A percentile compares a stretch with the other conserved stretches of the same genome.
Evolutionary conservation across 371 early-diverging fungal species (phyloP).

Genomic region (Mycotypha africana): DNA sequence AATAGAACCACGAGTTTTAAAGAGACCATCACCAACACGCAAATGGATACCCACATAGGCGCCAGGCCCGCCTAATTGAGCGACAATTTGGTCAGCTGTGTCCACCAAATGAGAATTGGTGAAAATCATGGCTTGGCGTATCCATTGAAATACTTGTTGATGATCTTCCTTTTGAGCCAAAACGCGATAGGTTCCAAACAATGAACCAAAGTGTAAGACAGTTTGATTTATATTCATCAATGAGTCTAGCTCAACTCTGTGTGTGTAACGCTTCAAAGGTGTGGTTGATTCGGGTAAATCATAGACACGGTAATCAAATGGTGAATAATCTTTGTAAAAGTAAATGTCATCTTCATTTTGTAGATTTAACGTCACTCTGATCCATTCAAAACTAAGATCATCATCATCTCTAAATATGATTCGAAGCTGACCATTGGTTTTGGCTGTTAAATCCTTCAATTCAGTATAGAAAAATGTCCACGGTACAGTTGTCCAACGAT

Average conservation of each 20-base stretch:
- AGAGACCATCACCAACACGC: slow-evolving; percentile 47
- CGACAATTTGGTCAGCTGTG: slow-evolving; percentile 26
- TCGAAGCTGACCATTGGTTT: slow-evolving; percentile 17
- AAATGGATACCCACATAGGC: slow-evolving; percentile 40
- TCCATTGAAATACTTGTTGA: slow-evolving; percentile 21
- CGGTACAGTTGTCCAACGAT: slow-evolving; percentile 49
- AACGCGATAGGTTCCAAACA: slow-evolving; percentile 51
- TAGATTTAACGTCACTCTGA: slow-evolving; percentile 12
- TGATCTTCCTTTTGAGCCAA: slow-evolving; percentile 41
- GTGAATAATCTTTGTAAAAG: slow-evolving; percentile 42
- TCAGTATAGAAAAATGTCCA: slow-evolving; percentile 51
- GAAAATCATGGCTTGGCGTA: slow-evolving; percentile 47
- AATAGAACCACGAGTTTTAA: slow-evolving; percentile 38
- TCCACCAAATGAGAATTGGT: slow-evolving; percentile 40
- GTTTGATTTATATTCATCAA: slow-evolving; percentile 33
- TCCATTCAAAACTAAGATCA: slow-evolving; percentile 39
- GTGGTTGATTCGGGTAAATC: slow-evolving; percentile 45
- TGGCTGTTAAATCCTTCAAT: slow-evolving; percentile 15
- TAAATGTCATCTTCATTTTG: slow-evolving; percentile 32
- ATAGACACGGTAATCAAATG: slow-evolving; percentile 47
- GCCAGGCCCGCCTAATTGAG: slow-evolving; percentile 34
- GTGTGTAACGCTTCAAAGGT: slow-evolving; percentile 35
- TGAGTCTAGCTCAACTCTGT: slow-evolving; percentile 34
- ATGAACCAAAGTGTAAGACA: slow-evolving; percentile 52
- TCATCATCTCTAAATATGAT: slow-evolving; percentile 33